Evolutionary conservation across 2,329 filamentous ascomycete genomes (phyloP).

Genomic region (Tolypocladium inflatum): DNA sequence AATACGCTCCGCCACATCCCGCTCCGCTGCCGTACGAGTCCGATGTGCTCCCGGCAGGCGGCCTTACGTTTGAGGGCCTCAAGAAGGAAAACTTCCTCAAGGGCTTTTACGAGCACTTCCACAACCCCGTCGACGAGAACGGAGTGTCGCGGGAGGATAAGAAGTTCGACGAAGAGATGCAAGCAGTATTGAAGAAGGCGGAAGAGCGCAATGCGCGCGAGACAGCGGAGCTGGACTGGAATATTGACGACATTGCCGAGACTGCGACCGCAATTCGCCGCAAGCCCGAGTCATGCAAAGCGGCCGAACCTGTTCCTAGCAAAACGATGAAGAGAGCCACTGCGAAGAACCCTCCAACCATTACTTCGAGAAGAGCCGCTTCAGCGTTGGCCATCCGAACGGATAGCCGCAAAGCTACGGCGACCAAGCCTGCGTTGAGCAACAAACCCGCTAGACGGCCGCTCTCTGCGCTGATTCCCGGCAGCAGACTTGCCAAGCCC

Average conservation of each 20-base stretch:
- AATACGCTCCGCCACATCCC: conserved; percentile 76
- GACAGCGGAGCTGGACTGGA: conserved; percentile 53
- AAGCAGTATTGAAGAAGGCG: conserved; percentile 42
- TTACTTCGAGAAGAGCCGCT: conserved; percentile 41
- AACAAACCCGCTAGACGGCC: conserved; percentile 12
- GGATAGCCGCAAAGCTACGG: not conserved
- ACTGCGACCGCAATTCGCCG: conserved; percentile 11
- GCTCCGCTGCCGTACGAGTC: conserved; percentile 59
- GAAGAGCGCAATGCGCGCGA: conserved; percentile 61
- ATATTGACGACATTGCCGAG: conserved; percentile 45
- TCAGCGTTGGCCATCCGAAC: conserved; percentile 32
- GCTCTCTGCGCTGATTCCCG: conserved; percentile 19
- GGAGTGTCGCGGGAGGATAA: conserved; percentile 54
- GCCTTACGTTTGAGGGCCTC: conserved; percentile 46
- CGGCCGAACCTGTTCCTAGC: not conserved
- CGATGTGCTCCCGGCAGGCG: conserved; percentile 53
- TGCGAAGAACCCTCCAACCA: conserved; percentile 15
- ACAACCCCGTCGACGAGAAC: conserved; percentile 56
- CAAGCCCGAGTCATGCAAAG: not conserved
- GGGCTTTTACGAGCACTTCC: conserved; percentile 52
- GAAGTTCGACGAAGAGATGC: conserved; percentile 45
- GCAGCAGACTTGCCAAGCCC: conserved; percentile 24
- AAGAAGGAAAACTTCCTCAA: conserved; percentile 50
- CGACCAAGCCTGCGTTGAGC: not conserved
- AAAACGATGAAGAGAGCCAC: conserved; percentile 2